Base-by-base conservation (phyloP, 331 rosid species). In the Saraca asoca region DNA sequence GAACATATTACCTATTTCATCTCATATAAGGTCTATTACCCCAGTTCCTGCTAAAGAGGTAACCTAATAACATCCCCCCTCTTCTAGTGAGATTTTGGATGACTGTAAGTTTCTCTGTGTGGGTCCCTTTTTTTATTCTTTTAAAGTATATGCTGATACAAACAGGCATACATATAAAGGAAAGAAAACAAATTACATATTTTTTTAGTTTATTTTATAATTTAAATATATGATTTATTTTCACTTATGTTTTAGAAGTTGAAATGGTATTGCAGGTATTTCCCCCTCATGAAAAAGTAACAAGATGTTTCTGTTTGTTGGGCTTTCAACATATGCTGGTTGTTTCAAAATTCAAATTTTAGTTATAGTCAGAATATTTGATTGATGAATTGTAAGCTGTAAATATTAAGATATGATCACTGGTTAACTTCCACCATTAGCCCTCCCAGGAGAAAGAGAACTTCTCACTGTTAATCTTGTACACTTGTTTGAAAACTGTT, bases 1-100 rank as follows among this genome's bases (percentile, higher is more conserved):
- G 71, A 90, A 93, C 79, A 71, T 93, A 15, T 77, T 93, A 63
- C 97, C 97, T 13, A 83, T 93, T 75, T 93, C 98, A 46, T 90
- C 98, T 50, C 98, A 93, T 76, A 81, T 90, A 66, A 87, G 88
- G 79, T 84, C 96, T 64, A 83, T 88, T 48, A 20, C 80, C 18
- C 78, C 91, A 0, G 80, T 83, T 74, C 87, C 96, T 18, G 74
- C 78, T 70, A 76, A 71, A 50, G 97, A 93, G 97, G 98, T 93
- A 88, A 19, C 20, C 34, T 24, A 24, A 24, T 24, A 3, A 24
- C 1, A 24, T 24, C 31, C 24, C 33, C 16, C 39, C 16, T 16
- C 64, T 41, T 63, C 15, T 12, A 15, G 49, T 34, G 18, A 15
- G 17, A 8, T 33, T 43, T 34, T 18, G 9, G 18, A 10, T 56